phyloP scores from a whole-genome alignment of 306 rosid species.

The Dalbergia oliveri region DNA sequence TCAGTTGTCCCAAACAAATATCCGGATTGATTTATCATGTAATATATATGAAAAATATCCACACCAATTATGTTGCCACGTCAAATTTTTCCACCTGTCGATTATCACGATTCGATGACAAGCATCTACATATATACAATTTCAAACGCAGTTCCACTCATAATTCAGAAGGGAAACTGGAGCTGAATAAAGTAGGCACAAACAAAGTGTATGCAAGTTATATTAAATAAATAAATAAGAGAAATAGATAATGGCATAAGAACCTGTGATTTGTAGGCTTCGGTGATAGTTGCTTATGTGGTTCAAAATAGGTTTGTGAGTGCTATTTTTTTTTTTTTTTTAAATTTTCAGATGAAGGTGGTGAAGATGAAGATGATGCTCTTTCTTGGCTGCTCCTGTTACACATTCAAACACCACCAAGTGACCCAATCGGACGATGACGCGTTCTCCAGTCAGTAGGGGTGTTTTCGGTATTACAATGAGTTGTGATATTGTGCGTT shows the following conservation, averaged over 20 bases:
- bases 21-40: neutral
- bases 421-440: neutral
- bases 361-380: neutral
- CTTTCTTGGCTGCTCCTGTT: neutral
- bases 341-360: too few species aligned
- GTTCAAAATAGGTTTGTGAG: neutral
- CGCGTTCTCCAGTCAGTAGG: neutral
- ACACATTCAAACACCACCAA: neutral
- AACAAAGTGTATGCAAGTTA: neutral
- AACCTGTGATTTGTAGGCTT: slow-evolving; percentile 38
- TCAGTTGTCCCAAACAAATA: slow-evolving; percentile 15
- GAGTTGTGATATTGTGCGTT: neutral
- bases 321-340: slow-evolving; percentile 10
- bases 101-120: neutral
- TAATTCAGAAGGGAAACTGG: slow-evolving; percentile 13
- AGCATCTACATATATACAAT: neutral
- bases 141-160: neutral
- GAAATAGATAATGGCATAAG: neutral
- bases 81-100: neutral
- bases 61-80: neutral
- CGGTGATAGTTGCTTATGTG: slow-evolving; percentile 3
- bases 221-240: neutral
- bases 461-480: neutral
- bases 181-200: neutral
- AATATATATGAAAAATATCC: neutral